These are phyloP conservation scores for Ramularia collo-cygni DNA, from an alignment of 2,329 filamentous ascomycete species.

Conservation along the genomic window DNA sequence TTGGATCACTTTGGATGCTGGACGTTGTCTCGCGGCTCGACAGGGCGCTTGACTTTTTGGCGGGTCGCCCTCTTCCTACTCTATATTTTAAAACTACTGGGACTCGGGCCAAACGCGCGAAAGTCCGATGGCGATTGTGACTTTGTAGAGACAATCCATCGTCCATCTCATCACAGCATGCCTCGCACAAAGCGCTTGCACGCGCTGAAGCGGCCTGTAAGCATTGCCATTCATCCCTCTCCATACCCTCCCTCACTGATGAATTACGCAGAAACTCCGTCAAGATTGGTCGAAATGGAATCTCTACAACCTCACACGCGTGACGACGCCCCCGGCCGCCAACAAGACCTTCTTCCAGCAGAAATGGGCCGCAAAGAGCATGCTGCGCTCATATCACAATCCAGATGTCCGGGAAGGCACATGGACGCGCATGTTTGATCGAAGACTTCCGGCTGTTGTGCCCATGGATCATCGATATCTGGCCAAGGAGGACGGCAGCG, in stretches of 20 bases:
- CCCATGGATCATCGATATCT: conserved; percentile 78
- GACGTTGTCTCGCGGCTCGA: no score
- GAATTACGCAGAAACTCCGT: conserved; percentile 67
- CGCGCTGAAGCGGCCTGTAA: conserved; percentile 48
- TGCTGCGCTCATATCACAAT: conserved; percentile 82
- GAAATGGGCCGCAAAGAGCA: conserved; percentile 88
- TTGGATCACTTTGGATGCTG: no score
- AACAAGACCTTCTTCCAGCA: conserved; percentile 85
- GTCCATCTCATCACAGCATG: conserved; percentile 11
- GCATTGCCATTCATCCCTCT: background rate
- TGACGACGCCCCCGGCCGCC: conserved; percentile 40
- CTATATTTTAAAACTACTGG: no score
- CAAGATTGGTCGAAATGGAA: conserved; percentile 84
- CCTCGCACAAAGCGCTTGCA: conserved; percentile 49
- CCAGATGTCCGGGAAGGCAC: conserved; percentile 88
- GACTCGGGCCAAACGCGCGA: no score
- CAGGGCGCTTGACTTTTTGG: no score
- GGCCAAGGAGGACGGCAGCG: conserved; percentile 72
- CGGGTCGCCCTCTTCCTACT: no score
- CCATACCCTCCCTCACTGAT: background rate
- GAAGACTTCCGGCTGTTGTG: conserved; percentile 72
- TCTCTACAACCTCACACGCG: conserved; percentile 72
- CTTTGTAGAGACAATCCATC: background rate
- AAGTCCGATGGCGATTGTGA: background rate
- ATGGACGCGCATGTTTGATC: conserved; percentile 89